Base-by-base conservation (phyloP, 352 stramenopile genomes). In the Phytophthora palmivora region DNA sequence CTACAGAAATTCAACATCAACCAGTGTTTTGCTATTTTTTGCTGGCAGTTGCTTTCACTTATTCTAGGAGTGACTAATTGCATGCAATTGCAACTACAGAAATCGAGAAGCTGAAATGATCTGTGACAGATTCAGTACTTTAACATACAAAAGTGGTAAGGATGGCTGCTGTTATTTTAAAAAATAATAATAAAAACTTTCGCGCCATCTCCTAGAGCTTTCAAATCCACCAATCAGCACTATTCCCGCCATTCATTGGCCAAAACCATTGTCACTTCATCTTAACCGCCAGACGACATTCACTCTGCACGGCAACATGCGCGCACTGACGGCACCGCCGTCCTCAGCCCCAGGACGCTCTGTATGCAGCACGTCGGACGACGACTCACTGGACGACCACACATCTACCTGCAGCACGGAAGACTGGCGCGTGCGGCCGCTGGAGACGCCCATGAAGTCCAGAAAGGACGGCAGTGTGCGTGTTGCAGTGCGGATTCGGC, bases 401-500 rank as follows among this genome's bases (percentile, higher is more conserved):
- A 50, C 19, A 24, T 58, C 33, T 3, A 22, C 26, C 16, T 63
- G 46, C 48, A 71, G 62, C 48, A 44, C 21, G 36, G 58, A 63
- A 16, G 45, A 63, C 32, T 42, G 51, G 22, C 53, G 59, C 37
- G 49, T 72, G 46, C 49, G 22, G 30, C 46, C 48, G 21, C 32
- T 73, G 9, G 51, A 70, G 44, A 38, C 52, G 24, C 41, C 22
- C 10, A 16, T 42, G 14, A 55, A 44, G 44, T 8, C 57, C 52
- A 64, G 78, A 47, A 88, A 84, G 49, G 82, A 92, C 50, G 72
- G 73, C 33, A 93, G 86, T 30, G 84, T 94, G 21, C 79, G 74
- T 45, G 88, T 96, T 10, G 86, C 84, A 0, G 79, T 96, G 46
- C 88, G 88, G 8, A 80, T 96, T 26, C 86, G 88, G 15, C 88